Evolutionary conservation across 331 rosid genomes (phyloP), one percentile per base, ranked within the genome.

Genomic region (Quercus lobata): DNA sequence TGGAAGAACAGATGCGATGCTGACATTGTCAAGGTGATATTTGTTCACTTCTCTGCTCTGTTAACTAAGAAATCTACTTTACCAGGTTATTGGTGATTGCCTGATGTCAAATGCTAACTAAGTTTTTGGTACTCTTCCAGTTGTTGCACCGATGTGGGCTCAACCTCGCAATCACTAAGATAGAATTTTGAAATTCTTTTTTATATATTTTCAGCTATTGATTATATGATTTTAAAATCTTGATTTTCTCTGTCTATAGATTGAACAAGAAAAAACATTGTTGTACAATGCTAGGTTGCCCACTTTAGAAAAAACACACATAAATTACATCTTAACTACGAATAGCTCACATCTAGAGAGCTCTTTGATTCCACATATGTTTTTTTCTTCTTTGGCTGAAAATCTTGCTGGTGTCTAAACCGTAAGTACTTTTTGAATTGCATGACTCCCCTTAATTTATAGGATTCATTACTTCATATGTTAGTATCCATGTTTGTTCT

Each of bases 361-460:
- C 69, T 62, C 18, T 62, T 62, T 27, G 35, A 62, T 27, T 27
- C 29, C 69, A 35, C 0, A 35, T 35, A 27, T 25, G 29, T 14
- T 1, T 62, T 25, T 30, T 16, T 16, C 0, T 62, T 62, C 15
- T 2, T 84, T 92, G 87, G 77, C 87, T 19, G 97, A 89, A 75
- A 92, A 92, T 53, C 86, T 92, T 75, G 90, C 75, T 57, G 94
- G 97, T 70, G 90, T 86, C 72, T 88, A 90, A 63, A 35, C 94
- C 91, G 97, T 92, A 85, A 85, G 97, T 87, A 73, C 52, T 55
- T 65, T 41, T 63, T 74, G 22, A 69, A 63, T 65, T 74, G 32
- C 57, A 61, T 54, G 70, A 75, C 62, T 18, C 0, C 0, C 41
- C 41, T 35, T 74, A 30, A 2, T n/a, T 30, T n/a, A 16, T 77